Base-by-base conservation (phyloP, 805 yeast species). In the Candida rishiriensis region DNA sequence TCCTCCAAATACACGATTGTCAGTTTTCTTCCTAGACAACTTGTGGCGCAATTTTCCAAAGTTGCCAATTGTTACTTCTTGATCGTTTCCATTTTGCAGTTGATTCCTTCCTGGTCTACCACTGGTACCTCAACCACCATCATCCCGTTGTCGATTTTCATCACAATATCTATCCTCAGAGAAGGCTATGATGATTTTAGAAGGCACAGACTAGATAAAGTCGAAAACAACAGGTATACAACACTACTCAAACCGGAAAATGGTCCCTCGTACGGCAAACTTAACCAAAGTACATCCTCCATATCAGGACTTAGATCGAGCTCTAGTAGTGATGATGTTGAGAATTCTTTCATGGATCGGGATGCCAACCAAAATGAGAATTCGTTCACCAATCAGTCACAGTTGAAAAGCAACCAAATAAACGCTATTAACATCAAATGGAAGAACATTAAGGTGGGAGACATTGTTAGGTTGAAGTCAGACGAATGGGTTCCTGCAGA, bases 401-500 rank as follows among this genome's bases (percentile, higher is more conserved):
- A 53, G 13, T 43, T 59, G n/a, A 39, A 38, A 3, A 43, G 36
- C 12, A 51, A 46, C 3, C 59, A 58, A 1, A 46, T 63, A 1
- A 15, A 38, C 10, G 10, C 47, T 3, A 53, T 39, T 47, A 66
- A 41, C 42, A 59, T 54, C 5, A 57, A 64, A 47, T 93, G 99
- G 99, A 84, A 81, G 51, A 69, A 88, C 51, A 58, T 93, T 13
- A 70, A 73, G 52, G 97, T 93, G n/a, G 99, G 99, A 14, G 93
- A 91, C 56, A 73, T 93, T 26, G 71, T 93, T 5, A 72, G 75
- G 46, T 67, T 93, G 15, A 66, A 75, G 39, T 85, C 82, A 51
- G 88, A 89, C 65, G 98, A 93, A 48, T 86, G 96, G 85, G 76
- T 91, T 6, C 99, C 99, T 0, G 97, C 97, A 0, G 99, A 93